A percentile compares a stretch with the other conserved stretches of the same genome.
These are phyloP conservation scores for Nakazawaea siamensis DNA, from an alignment of 805 yeast genomes.

Conservation along the genomic window DNA sequence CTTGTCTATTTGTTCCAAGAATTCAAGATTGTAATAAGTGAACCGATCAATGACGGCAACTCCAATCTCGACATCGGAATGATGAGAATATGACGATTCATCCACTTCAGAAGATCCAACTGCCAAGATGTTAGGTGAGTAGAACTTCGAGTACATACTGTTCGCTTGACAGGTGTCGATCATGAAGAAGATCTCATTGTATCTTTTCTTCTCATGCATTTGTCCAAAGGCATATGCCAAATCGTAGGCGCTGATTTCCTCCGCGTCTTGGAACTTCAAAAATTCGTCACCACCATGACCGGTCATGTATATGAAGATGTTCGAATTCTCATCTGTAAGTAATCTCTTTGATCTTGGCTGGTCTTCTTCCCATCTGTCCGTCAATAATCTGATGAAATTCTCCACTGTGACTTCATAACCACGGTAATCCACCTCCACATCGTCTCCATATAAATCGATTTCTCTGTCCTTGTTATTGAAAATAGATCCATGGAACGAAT, in stretches of 20 bases:
- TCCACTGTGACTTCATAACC: slow-evolving; percentile 99
- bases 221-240: slow-evolving; percentile 96
- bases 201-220: slow-evolving; percentile 92
- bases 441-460: slow-evolving; percentile 88
- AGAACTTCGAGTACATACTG: slow-evolving; percentile 89
- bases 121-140: slow-evolving; percentile 86
- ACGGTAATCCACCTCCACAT: slow-evolving; percentile 91
- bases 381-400: slow-evolving; percentile 82
- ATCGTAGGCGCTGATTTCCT: slow-evolving; percentile 91
- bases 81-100: slow-evolving; percentile 92
- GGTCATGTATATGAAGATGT: slow-evolving; percentile 89
- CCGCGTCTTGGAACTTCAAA: slow-evolving; percentile 96
- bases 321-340: slow-evolving; percentile 88
- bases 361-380: slow-evolving; percentile 93
- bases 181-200: slow-evolving; percentile 95
- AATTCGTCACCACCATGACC: slow-evolving; percentile 99
- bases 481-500: slow-evolving; percentile 92
- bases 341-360: slow-evolving; percentile 90
- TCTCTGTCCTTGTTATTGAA: slow-evolving; percentile 91
- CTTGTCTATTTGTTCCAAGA: slow-evolving; percentile 70
- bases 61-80: slow-evolving; percentile 91
- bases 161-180: slow-evolving; percentile 98
- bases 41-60: slow-evolving; percentile 97
- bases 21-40: slow-evolving; percentile 86
- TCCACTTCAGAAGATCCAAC: slow-evolving; percentile 87